Evolutionary conservation across 768 basidiomycete genomes (phyloP), one percentile per base, ranked within the genome.

Genomic region (Leccinum incarnatum): DNA sequence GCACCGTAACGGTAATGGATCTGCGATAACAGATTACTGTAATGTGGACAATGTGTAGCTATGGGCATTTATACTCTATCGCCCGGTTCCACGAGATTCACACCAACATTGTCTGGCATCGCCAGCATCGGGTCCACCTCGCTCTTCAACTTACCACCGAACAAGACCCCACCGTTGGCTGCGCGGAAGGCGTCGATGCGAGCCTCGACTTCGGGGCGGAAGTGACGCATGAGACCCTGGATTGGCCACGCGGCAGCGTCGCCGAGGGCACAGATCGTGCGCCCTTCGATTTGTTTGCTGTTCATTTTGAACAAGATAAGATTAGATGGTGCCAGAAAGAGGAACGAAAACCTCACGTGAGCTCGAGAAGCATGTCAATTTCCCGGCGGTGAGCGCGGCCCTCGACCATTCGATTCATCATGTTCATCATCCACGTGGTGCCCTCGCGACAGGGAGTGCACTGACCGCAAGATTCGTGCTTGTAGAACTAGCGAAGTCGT

Each of bases 361-460:
- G 74, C 75, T 98, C 96, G 29, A 95, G 84, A 12, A 99, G 81
- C 96, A 98, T 98, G 74, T 98, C 96, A 58, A 99, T 98, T 78
- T 99, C 96, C 58, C 96, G 87, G 63, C 82, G 81, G 68, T 95
- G 92, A 0, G 88, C 92, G 11, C 95, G 84, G 3, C 96, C 96
- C 69, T 92, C 90, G 17, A 91, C 93, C 80, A 99, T 85, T 50
- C 96, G 88, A 72, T 93, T 84, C 96, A 99, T 99, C 94, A 98
- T 98, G 76, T 98, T 96, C 85, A 90, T 93, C 91, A 99, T 93
- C 96, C 96, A 98, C 0, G 94, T 97, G 2, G 96, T 98, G 37
- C 95, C 94, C 69, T 95, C 91, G 62, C 93, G 78, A 72, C 94
- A 96, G 4, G 95, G 94, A 11, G 94, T 95, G 67, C 95, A 98